Percentiles rank a stretch among this genome's conserved stretches.
Conservation (phyloP, 495 filamentous ascomycete species). For the Pseudevernia furfuracea region DNA sequence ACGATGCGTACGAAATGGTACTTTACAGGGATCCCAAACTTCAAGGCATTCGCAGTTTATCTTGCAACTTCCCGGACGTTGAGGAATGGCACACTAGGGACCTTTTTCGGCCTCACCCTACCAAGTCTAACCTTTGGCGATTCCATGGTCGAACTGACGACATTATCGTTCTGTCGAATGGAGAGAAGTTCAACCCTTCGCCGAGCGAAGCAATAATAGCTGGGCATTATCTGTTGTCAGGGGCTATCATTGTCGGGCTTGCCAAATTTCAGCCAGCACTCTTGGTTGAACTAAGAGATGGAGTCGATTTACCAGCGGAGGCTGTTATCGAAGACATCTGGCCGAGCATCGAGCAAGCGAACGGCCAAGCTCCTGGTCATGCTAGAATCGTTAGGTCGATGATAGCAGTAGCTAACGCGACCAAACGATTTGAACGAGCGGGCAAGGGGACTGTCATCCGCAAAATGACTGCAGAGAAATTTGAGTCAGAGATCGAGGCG, state of each 20-base stretch:
- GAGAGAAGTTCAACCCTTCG: constrained; percentile 56
- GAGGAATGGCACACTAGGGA: constrained; percentile 50
- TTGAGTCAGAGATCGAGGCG: constrained; percentile 13
- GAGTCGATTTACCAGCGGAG: constrained; percentile 1
- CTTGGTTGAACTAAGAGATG: constrained; percentile 25
- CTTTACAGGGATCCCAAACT: constrained; percentile 33
- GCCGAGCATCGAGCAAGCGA: constrained; percentile 26
- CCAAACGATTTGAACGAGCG: constrained; percentile 41
- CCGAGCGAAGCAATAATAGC: constrained; percentile 38
- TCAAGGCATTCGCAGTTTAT: neutral
- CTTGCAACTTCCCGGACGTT: constrained; percentile 29
- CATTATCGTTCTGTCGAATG: constrained; percentile 56
- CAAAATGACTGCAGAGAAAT: constrained; percentile 29
- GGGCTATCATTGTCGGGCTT: constrained; percentile 18
- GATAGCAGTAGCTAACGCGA: constrained; percentile 8
- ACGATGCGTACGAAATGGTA: constrained; percentile 45
- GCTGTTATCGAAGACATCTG: constrained; percentile 27
- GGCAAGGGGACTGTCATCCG: constrained; percentile 52
- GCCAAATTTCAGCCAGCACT: constrained; percentile 25
- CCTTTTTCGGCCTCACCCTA: constrained; percentile 46
- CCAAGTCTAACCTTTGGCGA: constrained; percentile 41
- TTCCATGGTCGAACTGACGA: constrained; percentile 50
- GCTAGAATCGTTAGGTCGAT: constrained; percentile 24
- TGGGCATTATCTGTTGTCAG: constrained; percentile 12
- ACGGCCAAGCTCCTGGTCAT: constrained; percentile 23